These are phyloP conservation scores for Cupressus sempervirens DNA, from an alignment of 75 land plant genomes.

Conservation along the genomic window DNA sequence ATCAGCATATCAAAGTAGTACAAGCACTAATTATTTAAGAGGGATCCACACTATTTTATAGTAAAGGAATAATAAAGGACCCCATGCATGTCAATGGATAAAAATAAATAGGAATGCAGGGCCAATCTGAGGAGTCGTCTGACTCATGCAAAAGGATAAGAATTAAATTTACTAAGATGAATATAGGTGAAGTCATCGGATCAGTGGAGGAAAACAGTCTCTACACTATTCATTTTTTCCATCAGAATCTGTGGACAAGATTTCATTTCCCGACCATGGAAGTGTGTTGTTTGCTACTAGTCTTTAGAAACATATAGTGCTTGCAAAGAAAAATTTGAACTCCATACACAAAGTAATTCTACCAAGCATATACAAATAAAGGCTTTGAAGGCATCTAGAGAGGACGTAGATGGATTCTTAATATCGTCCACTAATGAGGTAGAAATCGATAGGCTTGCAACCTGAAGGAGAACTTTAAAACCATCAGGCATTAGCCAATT, in stretches of 20 bases:
- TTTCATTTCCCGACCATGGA: constrained; percentile 25
- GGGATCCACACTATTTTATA: too few relatives aligned
- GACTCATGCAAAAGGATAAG: too few relatives aligned
- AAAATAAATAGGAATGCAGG: too few relatives aligned
- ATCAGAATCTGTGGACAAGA: constrained; percentile 32
- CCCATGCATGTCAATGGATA: too few relatives aligned
- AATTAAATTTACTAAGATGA: too few relatives aligned
- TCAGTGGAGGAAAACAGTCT: constrained; percentile 47
- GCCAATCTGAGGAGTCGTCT: too few relatives aligned
- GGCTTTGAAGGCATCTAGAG: constrained; percentile 36
- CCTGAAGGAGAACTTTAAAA: too few relatives aligned
- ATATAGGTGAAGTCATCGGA: constrained; percentile 49
- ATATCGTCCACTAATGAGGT: constrained; percentile 12
- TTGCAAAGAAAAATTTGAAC: constrained; percentile 26
- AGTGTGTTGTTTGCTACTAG: constrained; percentile 1
- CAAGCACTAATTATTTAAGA: too few relatives aligned
- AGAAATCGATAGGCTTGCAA: neutral
- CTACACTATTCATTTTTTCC: constrained; percentile 32
- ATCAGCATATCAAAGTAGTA: too few relatives aligned
- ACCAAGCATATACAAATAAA: constrained; percentile 10
- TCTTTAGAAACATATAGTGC: constrained; percentile 20
- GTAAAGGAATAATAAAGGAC: too few relatives aligned
- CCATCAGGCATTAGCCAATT: too few relatives aligned
- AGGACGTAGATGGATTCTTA: constrained; percentile 21
- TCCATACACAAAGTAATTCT: constrained; percentile 18